Conservation (phyloP, 352 stramenopile genomes). For the Globisporangium irregulare region DNA sequence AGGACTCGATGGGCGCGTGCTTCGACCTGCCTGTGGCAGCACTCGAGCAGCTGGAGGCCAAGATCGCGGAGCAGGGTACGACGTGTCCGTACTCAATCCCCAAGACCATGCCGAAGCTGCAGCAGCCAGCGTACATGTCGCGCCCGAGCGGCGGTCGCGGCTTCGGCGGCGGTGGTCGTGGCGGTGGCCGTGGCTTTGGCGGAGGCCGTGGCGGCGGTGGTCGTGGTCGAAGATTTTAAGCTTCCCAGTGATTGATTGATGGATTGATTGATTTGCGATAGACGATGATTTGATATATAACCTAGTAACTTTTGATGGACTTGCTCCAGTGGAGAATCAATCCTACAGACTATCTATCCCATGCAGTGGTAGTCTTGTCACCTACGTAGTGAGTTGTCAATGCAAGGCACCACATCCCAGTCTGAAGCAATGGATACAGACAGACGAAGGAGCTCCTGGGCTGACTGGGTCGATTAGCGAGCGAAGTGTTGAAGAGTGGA, state of each 20-base stretch:
- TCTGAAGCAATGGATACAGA: too few species aligned
- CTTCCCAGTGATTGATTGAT: neutral
- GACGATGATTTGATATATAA: neutral
- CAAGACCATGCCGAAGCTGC: slow-evolving; percentile 74
- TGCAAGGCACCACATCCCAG: too few species aligned
- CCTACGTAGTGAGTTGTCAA: too few species aligned
- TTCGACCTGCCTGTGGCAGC: slow-evolving; percentile 86
- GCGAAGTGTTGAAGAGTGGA: too few species aligned
- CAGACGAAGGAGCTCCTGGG: too few species aligned
- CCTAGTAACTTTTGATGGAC: neutral
- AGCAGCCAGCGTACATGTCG: slow-evolving; percentile 58
- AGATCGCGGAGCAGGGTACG: slow-evolving; percentile 66
- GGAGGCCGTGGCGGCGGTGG: slow-evolving; percentile 34
- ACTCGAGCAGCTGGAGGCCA: slow-evolving; percentile 61
- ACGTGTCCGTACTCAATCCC: slow-evolving; percentile 75
- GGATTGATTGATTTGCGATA: neutral
- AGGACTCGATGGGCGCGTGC: slow-evolving; percentile 85
- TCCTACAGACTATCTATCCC: too few species aligned
- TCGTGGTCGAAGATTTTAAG: slow-evolving; percentile 32
- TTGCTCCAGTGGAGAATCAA: too few species aligned
- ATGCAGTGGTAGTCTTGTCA: too few species aligned
- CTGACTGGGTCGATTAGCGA: too few species aligned
- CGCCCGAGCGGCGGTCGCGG: slow-evolving; percentile 41
- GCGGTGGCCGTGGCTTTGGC: slow-evolving; percentile 35
- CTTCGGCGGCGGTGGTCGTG: slow-evolving; percentile 32